These are phyloP conservation scores for Mortierella sp. DNA, from an alignment of 371 early-diverging fungal genomes.

Conservation along the genomic window DNA sequence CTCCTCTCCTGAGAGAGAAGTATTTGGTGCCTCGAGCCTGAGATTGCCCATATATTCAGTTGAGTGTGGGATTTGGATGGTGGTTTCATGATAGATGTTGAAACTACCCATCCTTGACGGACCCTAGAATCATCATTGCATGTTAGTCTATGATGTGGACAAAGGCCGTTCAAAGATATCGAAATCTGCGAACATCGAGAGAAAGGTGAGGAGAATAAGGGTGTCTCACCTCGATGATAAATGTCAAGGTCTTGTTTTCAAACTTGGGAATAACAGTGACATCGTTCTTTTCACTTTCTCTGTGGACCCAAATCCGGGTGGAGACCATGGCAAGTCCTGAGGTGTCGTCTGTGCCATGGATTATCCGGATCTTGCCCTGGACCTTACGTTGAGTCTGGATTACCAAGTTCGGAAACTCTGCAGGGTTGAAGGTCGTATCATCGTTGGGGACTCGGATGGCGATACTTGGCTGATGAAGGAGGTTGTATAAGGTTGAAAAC, in stretches of 20 bases:
- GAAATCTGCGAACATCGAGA: background rate
- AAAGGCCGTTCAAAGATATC: no score
- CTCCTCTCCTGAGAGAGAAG: conserved; percentile 34
- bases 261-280: conserved; percentile 19
- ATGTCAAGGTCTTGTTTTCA: conserved; percentile 27
- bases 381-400: conserved; percentile 39
- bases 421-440: conserved; percentile 41
- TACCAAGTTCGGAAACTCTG: conserved; percentile 31
- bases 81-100: conserved; percentile 48
- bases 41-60: conserved; percentile 21
- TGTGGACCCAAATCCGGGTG: conserved; percentile 47
- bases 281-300: conserved; percentile 41
- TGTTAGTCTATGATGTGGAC: background rate
- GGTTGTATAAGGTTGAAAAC: conserved; percentile 36
- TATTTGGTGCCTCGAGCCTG: conserved; percentile 30
- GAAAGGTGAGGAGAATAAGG: background rate
- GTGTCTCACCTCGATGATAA: conserved; percentile 36
- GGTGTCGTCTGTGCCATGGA: conserved; percentile 30
- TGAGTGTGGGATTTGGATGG: conserved; percentile 31
- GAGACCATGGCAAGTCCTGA: conserved; percentile 34
- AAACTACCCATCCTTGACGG: conserved; percentile 34
- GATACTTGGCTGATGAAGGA: conserved; percentile 39
- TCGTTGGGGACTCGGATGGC: conserved; percentile 40
- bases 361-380: conserved; percentile 40
- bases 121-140: conserved; percentile 17